phyloP scores from a whole-genome alignment of 495 filamentous ascomycete species.

The Aspergillus ellipticus region DNA sequence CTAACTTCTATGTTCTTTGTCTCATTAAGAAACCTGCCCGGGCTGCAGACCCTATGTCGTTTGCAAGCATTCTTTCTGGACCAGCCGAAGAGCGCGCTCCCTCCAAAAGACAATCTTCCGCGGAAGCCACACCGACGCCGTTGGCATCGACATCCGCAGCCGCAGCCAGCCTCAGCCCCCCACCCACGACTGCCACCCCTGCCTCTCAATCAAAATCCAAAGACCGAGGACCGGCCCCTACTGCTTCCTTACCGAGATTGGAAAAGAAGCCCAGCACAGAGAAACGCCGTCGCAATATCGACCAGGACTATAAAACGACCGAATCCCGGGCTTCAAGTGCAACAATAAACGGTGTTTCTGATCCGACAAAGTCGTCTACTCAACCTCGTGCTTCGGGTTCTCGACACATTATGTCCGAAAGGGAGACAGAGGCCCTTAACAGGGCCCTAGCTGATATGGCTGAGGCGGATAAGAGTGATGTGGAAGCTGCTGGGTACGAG shows the following conservation, averaged over 20 bases:
- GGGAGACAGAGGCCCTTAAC: conserved; percentile 66
- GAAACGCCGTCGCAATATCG: conserved; percentile 34
- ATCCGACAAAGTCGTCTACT: conserved; percentile 9
- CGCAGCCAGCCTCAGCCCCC: conserved; percentile 14
- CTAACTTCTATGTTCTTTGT: not conserved
- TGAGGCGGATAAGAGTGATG: conserved; percentile 58
- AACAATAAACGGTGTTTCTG: conserved; percentile 36
- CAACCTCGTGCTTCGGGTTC: conserved; percentile 27
- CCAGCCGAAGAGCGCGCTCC: conserved; percentile 52
- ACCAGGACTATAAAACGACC: conserved; percentile 39
- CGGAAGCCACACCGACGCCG: conserved; percentile 12
- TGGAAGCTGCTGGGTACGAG: conserved; percentile 62
- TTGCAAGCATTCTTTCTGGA: conserved; percentile 82
- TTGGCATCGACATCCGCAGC: conserved; percentile 20
- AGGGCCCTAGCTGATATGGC: conserved; percentile 65
- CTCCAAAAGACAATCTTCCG: conserved; percentile 39
- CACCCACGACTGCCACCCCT: conserved; percentile 9
- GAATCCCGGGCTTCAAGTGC: conserved; percentile 42
- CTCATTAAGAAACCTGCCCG: conserved; percentile 55
- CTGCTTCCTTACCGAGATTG: conserved; percentile 23
- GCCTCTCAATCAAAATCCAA: conserved; percentile 18
- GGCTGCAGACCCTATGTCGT: conserved; percentile 81
- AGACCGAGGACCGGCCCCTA: conserved; percentile 27
- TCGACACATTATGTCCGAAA: conserved; percentile 52
- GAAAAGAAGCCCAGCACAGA: conserved; percentile 30